Evolutionary conservation across 768 basidiomycete genomes (phyloP).

Genomic region (Daedalea quercina): DNA sequence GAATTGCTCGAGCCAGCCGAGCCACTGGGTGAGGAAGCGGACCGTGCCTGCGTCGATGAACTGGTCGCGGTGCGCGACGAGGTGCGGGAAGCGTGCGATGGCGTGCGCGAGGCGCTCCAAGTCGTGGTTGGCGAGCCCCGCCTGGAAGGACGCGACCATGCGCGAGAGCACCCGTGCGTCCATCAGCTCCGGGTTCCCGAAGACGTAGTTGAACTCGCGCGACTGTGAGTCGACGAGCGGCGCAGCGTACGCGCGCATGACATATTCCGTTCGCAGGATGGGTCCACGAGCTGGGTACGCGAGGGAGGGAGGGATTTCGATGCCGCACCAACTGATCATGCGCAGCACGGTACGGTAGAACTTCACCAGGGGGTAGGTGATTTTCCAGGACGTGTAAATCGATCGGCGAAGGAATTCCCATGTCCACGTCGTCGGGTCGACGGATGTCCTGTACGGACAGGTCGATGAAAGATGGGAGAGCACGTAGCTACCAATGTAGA

Average conservation of each 20-base stretch:
- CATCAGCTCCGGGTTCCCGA: neutral
- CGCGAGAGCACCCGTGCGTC: neutral
- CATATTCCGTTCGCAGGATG: too few species aligned
- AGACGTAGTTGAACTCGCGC: neutral
- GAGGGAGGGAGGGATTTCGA: too few species aligned
- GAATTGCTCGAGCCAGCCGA: neutral
- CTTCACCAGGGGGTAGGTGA: too few species aligned
- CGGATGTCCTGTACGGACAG: slow-evolving; percentile 16
- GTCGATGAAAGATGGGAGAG: slow-evolving; percentile 8
- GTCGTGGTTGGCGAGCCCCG: neutral
- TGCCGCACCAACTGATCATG: too few species aligned
- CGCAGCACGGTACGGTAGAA: too few species aligned
- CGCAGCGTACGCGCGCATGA: too few species aligned
- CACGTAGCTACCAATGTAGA: slow-evolving; percentile 12
- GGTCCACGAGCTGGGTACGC: too few species aligned
- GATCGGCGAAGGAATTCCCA: too few species aligned
- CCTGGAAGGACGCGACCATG: neutral
- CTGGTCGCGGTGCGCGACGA: neutral
- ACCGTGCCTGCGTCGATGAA: neutral
- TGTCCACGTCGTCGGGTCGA: neutral
- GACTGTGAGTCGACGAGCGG: neutral
- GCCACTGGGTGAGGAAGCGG: neutral
- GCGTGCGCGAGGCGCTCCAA: neutral
- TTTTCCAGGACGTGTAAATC: too few species aligned
- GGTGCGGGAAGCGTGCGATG: neutral